These are phyloP conservation scores for Coriaria nepalensis DNA, from an alignment of 306 rosid species.

Conservation along the genomic window DNA sequence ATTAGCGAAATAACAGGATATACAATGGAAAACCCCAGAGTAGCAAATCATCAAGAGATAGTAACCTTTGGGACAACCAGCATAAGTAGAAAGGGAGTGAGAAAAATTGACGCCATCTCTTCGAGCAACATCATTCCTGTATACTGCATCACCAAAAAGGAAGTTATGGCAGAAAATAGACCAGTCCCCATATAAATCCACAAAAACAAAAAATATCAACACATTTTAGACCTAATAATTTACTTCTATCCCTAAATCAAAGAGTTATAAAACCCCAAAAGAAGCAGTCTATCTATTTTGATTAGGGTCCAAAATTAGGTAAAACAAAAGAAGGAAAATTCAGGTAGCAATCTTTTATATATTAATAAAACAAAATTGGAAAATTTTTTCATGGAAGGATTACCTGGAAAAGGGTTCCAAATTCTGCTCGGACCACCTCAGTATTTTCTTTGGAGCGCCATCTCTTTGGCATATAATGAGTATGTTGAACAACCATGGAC, in stretches of 20 bases:
- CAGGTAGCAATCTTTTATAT: too few species aligned
- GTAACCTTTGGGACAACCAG: conserved; percentile 74
- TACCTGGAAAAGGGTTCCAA: conserved; percentile 91
- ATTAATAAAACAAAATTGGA: background rate
- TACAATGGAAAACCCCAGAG: conserved; percentile 6
- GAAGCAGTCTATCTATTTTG: too few species aligned
- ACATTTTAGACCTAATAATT: too few species aligned
- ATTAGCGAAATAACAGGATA: conserved; percentile 9
- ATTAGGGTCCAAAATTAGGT: too few species aligned
- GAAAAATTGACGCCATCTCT: conserved; percentile 95
- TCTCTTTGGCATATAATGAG: conserved; percentile 94
- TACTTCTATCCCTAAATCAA: too few species aligned
- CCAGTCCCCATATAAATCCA: background rate
- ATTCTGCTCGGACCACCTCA: conserved; percentile 43
- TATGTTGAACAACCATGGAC: conserved; percentile 76
- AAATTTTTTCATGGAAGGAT: background rate
- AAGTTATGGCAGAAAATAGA: conserved; percentile 6
- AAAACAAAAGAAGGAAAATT: too few species aligned
- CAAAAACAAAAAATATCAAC: background rate
- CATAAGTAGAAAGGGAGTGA: conserved; percentile 82
- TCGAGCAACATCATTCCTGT: conserved; percentile 94
- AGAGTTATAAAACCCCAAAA: too few species aligned
- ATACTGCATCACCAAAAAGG: conserved; percentile 38
- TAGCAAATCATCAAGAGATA: conserved; percentile 5
- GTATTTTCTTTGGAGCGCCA: conserved; percentile 88